A percentile compares a stretch with the other conserved stretches of the same genome.
Evolutionary conservation across 345 rosid species (phyloP).

Genomic region (Nasturtium officinale): DNA sequence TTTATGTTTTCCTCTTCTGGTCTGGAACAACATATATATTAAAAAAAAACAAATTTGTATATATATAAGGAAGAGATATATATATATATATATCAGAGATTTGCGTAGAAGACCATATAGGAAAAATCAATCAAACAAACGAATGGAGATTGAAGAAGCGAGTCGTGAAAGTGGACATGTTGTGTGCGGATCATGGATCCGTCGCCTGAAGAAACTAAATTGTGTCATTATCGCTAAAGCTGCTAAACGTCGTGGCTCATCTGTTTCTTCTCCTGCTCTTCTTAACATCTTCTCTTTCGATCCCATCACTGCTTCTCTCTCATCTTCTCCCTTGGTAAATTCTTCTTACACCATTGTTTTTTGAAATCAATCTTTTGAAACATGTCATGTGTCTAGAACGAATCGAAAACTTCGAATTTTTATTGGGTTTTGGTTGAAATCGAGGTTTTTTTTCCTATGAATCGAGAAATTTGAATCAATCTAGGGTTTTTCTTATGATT

Average conservation of each 20-base stretch:
- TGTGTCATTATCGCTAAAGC: constrained; percentile 70
- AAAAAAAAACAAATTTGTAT: not conserved
- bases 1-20: not conserved
- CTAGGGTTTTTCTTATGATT: constrained; percentile 19
- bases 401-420: not conserved
- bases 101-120: not conserved
- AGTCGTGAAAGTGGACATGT: constrained; percentile 49
- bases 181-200: constrained; percentile 92
- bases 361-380: not conserved
- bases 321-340: constrained; percentile 72
- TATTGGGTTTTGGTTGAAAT: constrained; percentile 20
- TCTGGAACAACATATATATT: not conserved
- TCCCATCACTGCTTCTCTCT: constrained; percentile 60
- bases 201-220: constrained; percentile 71
- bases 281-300: constrained; percentile 86
- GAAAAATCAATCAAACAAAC: not conserved
- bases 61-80: constrained; percentile 16
- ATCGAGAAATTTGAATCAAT: constrained; percentile 9
- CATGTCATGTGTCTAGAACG: not conserved
- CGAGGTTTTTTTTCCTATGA: not conserved
- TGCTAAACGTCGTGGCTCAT: constrained; percentile 48
- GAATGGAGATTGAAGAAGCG: constrained; percentile 53
- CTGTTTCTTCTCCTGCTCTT: constrained; percentile 50
- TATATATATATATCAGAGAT: not conserved
- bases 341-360: not conserved